phyloP scores from a whole-genome alignment of 2,329 filamentous ascomycete species.

The Penicillium palitans region DNA sequence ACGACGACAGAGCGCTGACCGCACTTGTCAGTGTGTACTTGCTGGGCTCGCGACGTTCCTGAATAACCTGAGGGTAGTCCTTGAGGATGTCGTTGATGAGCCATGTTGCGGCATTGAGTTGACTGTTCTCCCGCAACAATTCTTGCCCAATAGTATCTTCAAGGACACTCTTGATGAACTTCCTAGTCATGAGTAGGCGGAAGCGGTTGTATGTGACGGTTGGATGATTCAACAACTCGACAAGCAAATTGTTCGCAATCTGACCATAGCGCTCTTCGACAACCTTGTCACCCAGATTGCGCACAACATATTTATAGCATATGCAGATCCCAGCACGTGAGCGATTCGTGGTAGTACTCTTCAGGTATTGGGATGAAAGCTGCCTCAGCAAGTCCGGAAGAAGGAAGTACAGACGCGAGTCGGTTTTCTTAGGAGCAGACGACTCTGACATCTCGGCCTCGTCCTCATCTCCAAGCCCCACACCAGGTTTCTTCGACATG shows the following conservation, averaged over 20 bases:
- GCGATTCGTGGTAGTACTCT: slow-evolving; percentile 74
- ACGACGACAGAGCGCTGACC: slow-evolving; percentile 73
- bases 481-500: slow-evolving; percentile 61
- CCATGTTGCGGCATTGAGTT: slow-evolving; percentile 75
- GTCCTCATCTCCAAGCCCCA: slow-evolving; percentile 67
- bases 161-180: slow-evolving; percentile 78
- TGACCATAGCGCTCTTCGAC: slow-evolving; percentile 79
- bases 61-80: slow-evolving; percentile 86
- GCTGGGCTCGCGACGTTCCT: slow-evolving; percentile 82
- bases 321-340: slow-evolving; percentile 79
- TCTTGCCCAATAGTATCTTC: slow-evolving; percentile 78
- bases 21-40: slow-evolving; percentile 82
- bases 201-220: slow-evolving; percentile 83
- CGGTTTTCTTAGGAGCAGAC: slow-evolving; percentile 70
- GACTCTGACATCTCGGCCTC: slow-evolving; percentile 71
- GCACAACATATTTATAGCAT: slow-evolving; percentile 81
- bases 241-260: slow-evolving; percentile 77
- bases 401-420: slow-evolving; percentile 69
- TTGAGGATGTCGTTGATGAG: slow-evolving; percentile 87
- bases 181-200: slow-evolving; percentile 78
- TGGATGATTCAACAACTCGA: slow-evolving; percentile 74
- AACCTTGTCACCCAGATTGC: slow-evolving; percentile 74
- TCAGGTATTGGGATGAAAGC: slow-evolving; percentile 77
- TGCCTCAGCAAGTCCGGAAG: slow-evolving; percentile 76
- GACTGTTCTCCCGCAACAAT: slow-evolving; percentile 85